Conservation (phyloP, 345 rosid genomes). For the Lagerstroemia speciosa region DNA sequence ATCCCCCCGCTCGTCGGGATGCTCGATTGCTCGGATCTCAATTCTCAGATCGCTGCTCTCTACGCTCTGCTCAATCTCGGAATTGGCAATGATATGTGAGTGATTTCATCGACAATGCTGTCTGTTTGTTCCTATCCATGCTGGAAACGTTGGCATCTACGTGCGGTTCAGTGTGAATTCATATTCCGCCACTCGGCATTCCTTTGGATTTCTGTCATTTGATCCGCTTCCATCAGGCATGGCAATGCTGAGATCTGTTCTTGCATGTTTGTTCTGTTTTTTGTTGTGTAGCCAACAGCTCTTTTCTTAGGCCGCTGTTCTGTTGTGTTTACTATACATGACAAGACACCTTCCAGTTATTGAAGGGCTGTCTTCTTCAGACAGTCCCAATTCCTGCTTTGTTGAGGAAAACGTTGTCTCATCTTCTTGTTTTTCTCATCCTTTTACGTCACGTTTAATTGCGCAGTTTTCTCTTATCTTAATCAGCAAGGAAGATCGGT, state of each 20-base stretch:
- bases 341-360: conserved; percentile 37
- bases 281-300: not conserved
- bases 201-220: not conserved
- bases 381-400: conserved; percentile 1
- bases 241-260: not conserved
- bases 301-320: conserved; percentile 2
- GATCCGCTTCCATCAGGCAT: not conserved
- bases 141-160: not conserved
- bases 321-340: conserved; percentile 7
- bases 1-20: conserved; percentile 88
- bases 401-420: conserved; percentile 5
- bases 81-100: conserved; percentile 84
- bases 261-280: conserved; percentile 4
- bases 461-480: not conserved
- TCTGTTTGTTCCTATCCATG: not conserved
- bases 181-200: too few relatives aligned
- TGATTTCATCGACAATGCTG: conserved; percentile 6
- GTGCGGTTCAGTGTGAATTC: not conserved
- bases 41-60: conserved; percentile 61
- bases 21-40: conserved; percentile 47
- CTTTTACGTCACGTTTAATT: conserved; percentile 2
- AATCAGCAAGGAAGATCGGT: not conserved
- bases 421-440: not conserved
- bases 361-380: conserved; percentile 14
- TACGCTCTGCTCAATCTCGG: conserved; percentile 90